Conservation (phyloP, 495 filamentous ascomycete genomes). For the Letharia lupina region DNA sequence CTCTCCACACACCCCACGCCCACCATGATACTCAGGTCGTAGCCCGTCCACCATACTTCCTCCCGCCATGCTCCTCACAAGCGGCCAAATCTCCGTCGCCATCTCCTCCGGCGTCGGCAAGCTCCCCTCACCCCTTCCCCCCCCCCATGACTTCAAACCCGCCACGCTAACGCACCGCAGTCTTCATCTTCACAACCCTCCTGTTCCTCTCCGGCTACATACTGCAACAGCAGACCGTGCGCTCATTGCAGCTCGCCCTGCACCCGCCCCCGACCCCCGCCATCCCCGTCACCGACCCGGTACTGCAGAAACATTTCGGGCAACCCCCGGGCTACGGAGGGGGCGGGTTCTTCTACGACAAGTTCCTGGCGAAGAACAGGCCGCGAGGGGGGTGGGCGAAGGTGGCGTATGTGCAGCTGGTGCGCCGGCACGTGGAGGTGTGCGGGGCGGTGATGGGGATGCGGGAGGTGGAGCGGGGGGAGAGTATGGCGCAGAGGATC, state of each 20-base stretch:
- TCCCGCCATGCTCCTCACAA: slow-evolving; percentile 24
- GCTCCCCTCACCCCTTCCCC: not conserved
- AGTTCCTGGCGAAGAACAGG: slow-evolving; percentile 28
- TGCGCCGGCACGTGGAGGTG: slow-evolving; percentile 34
- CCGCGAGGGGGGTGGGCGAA: slow-evolving; percentile 32
- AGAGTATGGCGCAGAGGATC: slow-evolving; percentile 36
- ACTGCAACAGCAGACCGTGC: slow-evolving; percentile 61
- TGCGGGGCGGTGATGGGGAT: slow-evolving; percentile 42
- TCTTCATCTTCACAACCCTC: slow-evolving; percentile 53
- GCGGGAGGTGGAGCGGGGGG: slow-evolving; percentile 34
- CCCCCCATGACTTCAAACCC: not conserved
- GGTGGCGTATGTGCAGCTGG: slow-evolving; percentile 39
- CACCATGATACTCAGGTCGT: slow-evolving; percentile 1
- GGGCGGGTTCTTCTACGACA: slow-evolving; percentile 25
- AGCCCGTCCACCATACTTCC: not conserved
- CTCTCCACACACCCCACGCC: not conserved
- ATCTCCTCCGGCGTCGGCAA: slow-evolving; percentile 26
- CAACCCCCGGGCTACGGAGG: slow-evolving; percentile 22
- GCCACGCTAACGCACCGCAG: slow-evolving; percentile 10
- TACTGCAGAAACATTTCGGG: slow-evolving; percentile 26
- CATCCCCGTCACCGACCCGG: slow-evolving; percentile 17
- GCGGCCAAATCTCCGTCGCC: slow-evolving; percentile 26
- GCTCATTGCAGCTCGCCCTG: slow-evolving; percentile 51
- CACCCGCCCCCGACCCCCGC: slow-evolving; percentile 31
- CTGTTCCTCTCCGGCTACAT: slow-evolving; percentile 66